phyloP scores from a whole-genome alignment of 257 asterid species.

The Solanum medicagineum region DNA sequence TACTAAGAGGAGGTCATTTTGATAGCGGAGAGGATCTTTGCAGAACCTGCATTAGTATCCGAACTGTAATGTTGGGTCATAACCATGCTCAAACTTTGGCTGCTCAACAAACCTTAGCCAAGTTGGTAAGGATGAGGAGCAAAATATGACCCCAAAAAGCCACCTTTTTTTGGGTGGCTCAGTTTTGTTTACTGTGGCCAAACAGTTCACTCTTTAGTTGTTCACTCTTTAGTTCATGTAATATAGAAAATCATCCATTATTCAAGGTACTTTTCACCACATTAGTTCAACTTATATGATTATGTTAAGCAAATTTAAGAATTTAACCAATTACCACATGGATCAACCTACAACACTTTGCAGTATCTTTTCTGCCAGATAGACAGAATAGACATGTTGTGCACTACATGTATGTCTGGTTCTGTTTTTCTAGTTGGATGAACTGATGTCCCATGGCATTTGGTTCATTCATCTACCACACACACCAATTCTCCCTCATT shows the following conservation, averaged over 20 bases:
- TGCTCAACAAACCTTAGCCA: constrained; percentile 84
- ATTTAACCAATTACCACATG: not conserved
- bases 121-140: constrained; percentile 79
- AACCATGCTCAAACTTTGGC: constrained; percentile 67
- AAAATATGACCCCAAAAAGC: constrained; percentile 28
- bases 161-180: constrained; percentile 3
- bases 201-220: not conserved
- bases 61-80: constrained; percentile 86
- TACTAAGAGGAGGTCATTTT: constrained; percentile 68
- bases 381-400: not conserved
- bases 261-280: not conserved
- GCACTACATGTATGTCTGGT: not conserved
- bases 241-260: not conserved
- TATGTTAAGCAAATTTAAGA: not conserved
- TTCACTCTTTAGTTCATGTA: not conserved
- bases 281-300: not conserved
- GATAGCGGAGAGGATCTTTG: constrained; percentile 77
- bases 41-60: constrained; percentile 64
- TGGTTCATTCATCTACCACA: not conserved
- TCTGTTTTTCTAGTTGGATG: not conserved
- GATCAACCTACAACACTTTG: not conserved
- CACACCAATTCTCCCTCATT: not conserved
- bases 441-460: not conserved
- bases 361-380: not conserved
- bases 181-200: constrained; percentile 10